A percentile compares a stretch with the other conserved stretches of the same genome.
phyloP scores from a whole-genome alignment of 345 rosid species.

The Lepidium aucheri region DNA sequence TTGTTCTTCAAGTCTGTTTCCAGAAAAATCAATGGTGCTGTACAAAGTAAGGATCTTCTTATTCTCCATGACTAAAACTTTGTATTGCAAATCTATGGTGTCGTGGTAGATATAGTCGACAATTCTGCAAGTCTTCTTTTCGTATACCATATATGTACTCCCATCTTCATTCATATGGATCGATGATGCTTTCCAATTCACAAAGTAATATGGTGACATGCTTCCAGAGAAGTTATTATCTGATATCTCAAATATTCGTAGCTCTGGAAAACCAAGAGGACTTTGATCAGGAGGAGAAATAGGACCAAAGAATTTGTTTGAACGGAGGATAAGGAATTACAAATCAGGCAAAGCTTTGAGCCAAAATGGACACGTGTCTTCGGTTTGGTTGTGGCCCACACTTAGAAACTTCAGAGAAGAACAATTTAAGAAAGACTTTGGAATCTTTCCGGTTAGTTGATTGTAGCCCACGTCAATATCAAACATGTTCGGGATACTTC shows the following conservation, averaged over 20 bases:
- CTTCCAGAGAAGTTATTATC: not conserved
- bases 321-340: not conserved
- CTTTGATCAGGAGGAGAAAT: not conserved
- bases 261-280: not conserved
- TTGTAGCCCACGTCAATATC: not conserved
- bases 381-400: not conserved
- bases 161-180: not conserved
- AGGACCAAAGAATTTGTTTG: slow-evolving; percentile 7
- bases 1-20: slow-evolving; percentile 5
- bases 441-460: not conserved
- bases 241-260: not conserved
- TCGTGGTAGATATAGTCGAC: not conserved
- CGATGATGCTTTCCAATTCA: not conserved
- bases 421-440: not conserved
- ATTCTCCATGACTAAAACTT: slow-evolving; percentile 15
- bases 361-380: slow-evolving; percentile 12
- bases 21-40: slow-evolving; percentile 9
- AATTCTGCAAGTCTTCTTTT: not conserved
- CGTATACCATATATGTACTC: slow-evolving; percentile 10
- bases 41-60: slow-evolving; percentile 9
- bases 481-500: not conserved
- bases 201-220: not conserved
- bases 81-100: slow-evolving; percentile 7
- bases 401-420: not conserved
- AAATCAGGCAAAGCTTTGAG: not conserved